Percentiles rank a stretch among this genome's conserved stretches.
Conservation (phyloP, 1,284 basidiomycete genomes). For the Moesziomyces antarcticus region DNA sequence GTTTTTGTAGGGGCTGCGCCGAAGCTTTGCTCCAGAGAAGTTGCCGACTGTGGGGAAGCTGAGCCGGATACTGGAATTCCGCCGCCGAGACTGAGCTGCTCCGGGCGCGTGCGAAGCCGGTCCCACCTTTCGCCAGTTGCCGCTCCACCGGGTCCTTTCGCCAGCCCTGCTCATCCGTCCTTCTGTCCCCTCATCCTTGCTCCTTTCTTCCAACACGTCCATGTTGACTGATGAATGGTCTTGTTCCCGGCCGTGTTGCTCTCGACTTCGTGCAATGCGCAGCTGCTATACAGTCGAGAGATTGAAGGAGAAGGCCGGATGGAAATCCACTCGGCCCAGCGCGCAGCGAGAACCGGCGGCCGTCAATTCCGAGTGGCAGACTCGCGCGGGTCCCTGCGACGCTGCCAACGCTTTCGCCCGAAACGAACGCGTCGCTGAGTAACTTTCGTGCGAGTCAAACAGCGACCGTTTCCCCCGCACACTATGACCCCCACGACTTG, state of each 20-base stretch:
- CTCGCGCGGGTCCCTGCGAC: neutral
- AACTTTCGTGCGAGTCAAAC: neutral
- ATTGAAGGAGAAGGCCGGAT: no score
- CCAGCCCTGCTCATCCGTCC: no score
- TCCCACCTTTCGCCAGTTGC: conserved; percentile 19
- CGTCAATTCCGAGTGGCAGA: neutral
- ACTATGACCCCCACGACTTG: no score
- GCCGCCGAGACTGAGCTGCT: conserved; percentile 6
- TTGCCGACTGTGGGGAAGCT: conserved; percentile 23
- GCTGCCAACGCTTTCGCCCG: neutral
- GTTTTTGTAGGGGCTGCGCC: conserved; percentile 12
- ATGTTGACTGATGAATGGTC: no score
- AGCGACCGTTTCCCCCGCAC: neutral
- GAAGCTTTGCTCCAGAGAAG: neutral
- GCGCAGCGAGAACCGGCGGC: neutral
- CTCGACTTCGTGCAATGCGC: no score
- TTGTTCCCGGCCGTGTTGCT: no score
- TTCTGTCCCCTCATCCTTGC: neutral
- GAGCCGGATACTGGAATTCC: conserved; percentile 1
- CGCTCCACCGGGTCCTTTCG: conserved; percentile 19
- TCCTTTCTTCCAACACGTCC: no score
- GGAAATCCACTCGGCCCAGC: neutral
- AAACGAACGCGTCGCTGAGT: neutral
- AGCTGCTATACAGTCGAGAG: neutral
- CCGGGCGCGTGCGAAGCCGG: neutral